Evolutionary conservation across 164 flowering plant species (phyloP), one percentile per base, ranked within the genome.

Genomic region (Aristolochia californica): DNA sequence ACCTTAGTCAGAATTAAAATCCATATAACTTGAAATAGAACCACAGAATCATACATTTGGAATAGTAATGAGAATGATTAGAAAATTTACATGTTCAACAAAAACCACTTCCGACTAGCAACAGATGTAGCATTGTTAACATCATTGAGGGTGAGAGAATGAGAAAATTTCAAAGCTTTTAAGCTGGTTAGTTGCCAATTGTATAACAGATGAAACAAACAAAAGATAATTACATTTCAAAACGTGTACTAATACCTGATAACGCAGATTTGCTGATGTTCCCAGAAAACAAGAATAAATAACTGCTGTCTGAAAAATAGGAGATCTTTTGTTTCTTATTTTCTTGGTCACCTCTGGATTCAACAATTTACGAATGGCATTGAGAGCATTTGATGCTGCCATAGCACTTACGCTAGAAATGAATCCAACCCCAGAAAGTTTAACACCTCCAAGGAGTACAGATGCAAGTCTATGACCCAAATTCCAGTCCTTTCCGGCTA

Each of bases 201-300:
- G 40, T 34, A 34, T 34, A 4, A 34, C 7, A 34, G 11, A 34
- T 34, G 40, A 2, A 34, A 34, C 40, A 34, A 34, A 48, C 22
- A 48, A n/a, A n/a, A 48, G 2, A 22, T 47, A 26, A 45, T 17
- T 26, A 15, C 40, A 60, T 34, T 38, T 23, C 24, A 58, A 7
- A 18, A 45, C 13, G 50, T 60, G 30, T 22, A 47, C 9, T 12
- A 23, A 7, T 18, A 93, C 97, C 94, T 93, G 98, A 72, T 93
- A 88, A 45, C 98, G 89, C 2, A 93, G 76, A 78, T 93, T 93
- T 59, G 98, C 97, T 53, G 98, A 93, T 70, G 68, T 79, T 67
- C 98, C 97, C 43, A 93, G 91, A 69, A 87, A 93, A 70, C 66
- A 16, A 40, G 71, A 71, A 73, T 93, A 93, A 0, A 93, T 80